Percentiles rank a stretch among this genome's conserved stretches.
Evolutionary conservation across 2,329 filamentous ascomycete genomes (phyloP).

Genomic region (Penicillium sp.): DNA sequence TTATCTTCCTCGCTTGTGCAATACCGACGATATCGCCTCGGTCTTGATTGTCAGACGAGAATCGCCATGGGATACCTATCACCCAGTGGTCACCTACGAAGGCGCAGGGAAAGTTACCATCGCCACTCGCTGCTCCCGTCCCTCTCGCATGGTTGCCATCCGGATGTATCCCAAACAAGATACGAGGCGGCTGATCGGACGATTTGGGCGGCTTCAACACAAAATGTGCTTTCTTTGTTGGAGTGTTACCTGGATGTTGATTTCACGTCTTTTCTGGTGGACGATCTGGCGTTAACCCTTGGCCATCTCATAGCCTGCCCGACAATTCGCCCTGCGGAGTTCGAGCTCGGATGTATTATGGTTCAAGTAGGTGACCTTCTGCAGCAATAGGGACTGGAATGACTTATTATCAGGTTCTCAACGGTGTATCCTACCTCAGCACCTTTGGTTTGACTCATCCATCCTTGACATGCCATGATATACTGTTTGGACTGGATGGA

Average conservation of each 20-base stretch:
- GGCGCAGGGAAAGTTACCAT: constrained; percentile 20
- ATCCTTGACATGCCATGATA: constrained; percentile 2
- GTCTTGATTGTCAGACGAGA: constrained; percentile 15
- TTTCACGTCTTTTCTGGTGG: constrained; percentile 2
- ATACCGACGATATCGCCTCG: background rate
- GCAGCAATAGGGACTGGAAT: background rate
- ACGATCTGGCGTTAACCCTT: constrained; percentile 4
- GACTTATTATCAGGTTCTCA: constrained; percentile 9
- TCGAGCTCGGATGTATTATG: constrained; percentile 12
- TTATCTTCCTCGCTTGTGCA: constrained; percentile 1
- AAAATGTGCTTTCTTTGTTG: constrained; percentile 3
- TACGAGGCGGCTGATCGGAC: constrained; percentile 1
- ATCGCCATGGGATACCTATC: constrained; percentile 25
- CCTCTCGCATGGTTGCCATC: constrained; percentile 21
- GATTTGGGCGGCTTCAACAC: constrained; percentile 10
- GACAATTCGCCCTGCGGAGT: background rate
- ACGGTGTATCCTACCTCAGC: constrained; percentile 4
- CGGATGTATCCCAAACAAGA: constrained; percentile 10
- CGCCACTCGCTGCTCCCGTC: constrained; percentile 10
- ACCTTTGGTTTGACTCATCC: constrained; percentile 1
- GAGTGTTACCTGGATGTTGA: constrained; percentile 6
- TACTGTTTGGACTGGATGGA: constrained; percentile 5
- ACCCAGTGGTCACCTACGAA: constrained; percentile 17
- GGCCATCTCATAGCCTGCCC: background rate
- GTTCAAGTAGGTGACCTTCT: background rate